These are phyloP conservation scores for Yamadazyma oceani DNA, from an alignment of 1,139 yeast genomes.

Conservation along the genomic window DNA sequence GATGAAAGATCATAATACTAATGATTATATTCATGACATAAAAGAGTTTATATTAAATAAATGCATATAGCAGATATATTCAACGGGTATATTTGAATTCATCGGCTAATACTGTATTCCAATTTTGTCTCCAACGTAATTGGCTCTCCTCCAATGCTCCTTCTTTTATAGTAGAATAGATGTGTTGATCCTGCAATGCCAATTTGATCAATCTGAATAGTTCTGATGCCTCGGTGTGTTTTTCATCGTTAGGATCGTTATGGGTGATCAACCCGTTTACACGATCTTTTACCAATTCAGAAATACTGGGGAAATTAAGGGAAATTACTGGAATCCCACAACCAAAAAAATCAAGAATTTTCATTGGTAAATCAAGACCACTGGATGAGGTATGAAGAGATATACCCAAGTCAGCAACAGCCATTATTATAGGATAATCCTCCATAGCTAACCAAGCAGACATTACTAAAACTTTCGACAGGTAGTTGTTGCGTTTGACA, in stretches of 20 bases:
- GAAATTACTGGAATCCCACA: constrained; percentile 93
- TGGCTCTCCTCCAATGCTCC: constrained; percentile 76
- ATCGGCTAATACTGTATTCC: constrained; percentile 43
- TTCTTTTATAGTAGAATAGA: constrained; percentile 40
- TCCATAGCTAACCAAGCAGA: constrained; percentile 78
- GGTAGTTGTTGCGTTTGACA: constrained; percentile 44
- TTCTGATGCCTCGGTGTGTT: constrained; percentile 39
- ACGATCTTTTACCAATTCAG: constrained; percentile 54
- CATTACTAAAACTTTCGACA: constrained; percentile 50
- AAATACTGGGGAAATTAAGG: constrained; percentile 69
- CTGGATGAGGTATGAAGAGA: constrained; percentile 90
- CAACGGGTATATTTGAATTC: constrained; percentile 13
- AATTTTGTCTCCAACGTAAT: constrained; percentile 73
- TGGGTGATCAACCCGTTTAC: constrained; percentile 46
- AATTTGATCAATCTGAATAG: constrained; percentile 50
- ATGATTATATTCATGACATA: constrained; percentile 5
- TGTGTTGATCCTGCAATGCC: constrained; percentile 42
- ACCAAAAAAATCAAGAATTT: constrained; percentile 93
- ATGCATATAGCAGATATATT: constrained; percentile 2
- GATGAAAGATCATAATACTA: constrained; percentile 42
- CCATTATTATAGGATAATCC: constrained; percentile 76
- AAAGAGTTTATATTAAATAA: constrained; percentile 2
- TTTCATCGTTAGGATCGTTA: constrained; percentile 12
- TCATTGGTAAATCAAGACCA: constrained; percentile 96
- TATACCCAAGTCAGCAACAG: constrained; percentile 81